These are phyloP conservation scores for Debaryomycetaceae sp. DNA, from an alignment of 1,139 yeast species.

Conservation along the genomic window DNA sequence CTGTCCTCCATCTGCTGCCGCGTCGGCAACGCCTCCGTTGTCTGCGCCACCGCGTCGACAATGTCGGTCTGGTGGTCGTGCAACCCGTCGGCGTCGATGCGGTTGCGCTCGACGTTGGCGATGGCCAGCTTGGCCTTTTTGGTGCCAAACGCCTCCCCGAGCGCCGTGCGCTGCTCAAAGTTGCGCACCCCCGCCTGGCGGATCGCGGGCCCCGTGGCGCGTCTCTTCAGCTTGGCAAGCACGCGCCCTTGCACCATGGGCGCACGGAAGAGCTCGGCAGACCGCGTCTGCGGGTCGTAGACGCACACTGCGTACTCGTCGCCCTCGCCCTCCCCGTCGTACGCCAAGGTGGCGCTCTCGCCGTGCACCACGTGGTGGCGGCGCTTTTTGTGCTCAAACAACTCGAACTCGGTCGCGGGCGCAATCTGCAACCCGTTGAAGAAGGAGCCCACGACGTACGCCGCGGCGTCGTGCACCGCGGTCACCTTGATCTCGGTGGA, in stretches of 20 bases:
- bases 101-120: constrained; percentile 72
- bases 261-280: constrained; percentile 59
- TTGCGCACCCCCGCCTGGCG: constrained; percentile 52
- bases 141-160: constrained; percentile 97
- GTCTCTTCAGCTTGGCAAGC: constrained; percentile 49
- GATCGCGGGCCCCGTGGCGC: constrained; percentile 56
- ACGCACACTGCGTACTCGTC: constrained; percentile 60
- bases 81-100: constrained; percentile 78
- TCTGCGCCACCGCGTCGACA: constrained; percentile 69
- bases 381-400: constrained; percentile 51
- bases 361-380: constrained; percentile 62
- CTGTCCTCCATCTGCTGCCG: constrained; percentile 52
- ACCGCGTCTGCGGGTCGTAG: constrained; percentile 57
- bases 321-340: constrained; percentile 57
- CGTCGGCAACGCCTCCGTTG: constrained; percentile 72
- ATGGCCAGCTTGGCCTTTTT: constrained; percentile 93
- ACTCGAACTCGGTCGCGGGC: constrained; percentile 52
- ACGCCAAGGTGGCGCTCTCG: constrained; percentile 67
- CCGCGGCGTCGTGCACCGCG: constrained; percentile 28
- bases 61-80: constrained; percentile 75
- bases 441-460: constrained; percentile 50
- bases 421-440: constrained; percentile 75
- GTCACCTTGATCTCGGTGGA: constrained; percentile 29
- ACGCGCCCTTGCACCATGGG: constrained; percentile 56
- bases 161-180: constrained; percentile 64